Evolutionary conservation across 2,329 filamentous ascomycete genomes (phyloP).

Genomic region (Epichloe sp.): DNA sequence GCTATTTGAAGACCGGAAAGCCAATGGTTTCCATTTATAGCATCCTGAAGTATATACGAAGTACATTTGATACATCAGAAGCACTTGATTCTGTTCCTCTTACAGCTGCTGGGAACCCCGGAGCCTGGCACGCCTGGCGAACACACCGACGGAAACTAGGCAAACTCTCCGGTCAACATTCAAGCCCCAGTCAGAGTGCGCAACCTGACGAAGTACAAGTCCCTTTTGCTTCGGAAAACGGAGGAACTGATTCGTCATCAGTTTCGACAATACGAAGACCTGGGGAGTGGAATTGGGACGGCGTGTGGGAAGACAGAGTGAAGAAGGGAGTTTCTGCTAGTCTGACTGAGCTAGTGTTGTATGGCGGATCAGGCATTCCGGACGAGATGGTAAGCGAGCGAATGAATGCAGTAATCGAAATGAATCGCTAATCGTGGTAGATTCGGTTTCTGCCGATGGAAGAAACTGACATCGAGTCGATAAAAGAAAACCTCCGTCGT

Average conservation of each 20-base stretch:
- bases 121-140: slow-evolving; percentile 90
- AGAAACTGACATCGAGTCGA: slow-evolving; percentile 40
- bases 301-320: slow-evolving; percentile 87
- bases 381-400: slow-evolving; percentile 58
- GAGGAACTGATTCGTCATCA: background rate
- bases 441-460: slow-evolving; percentile 56
- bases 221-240: background rate
- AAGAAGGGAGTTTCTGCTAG: slow-evolving; percentile 65
- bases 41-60: slow-evolving; percentile 68
- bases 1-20: slow-evolving; percentile 28
- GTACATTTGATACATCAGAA: slow-evolving; percentile 63
- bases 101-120: slow-evolving; percentile 74
- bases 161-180: slow-evolving; percentile 11
- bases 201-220: background rate
- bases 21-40: slow-evolving; percentile 45
- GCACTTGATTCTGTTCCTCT: slow-evolving; percentile 70
- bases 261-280: slow-evolving; percentile 27
- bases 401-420: background rate
- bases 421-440: slow-evolving; percentile 22
- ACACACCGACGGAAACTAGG: slow-evolving; percentile 41
- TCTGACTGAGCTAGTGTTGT: slow-evolving; percentile 67
- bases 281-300: slow-evolving; percentile 94
- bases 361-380: slow-evolving; percentile 45
- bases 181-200: background rate
- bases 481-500: slow-evolving; percentile 45